phyloP scores from a whole-genome alignment of 23 red algal species.

The Gracilaria vermiculophylla region DNA sequence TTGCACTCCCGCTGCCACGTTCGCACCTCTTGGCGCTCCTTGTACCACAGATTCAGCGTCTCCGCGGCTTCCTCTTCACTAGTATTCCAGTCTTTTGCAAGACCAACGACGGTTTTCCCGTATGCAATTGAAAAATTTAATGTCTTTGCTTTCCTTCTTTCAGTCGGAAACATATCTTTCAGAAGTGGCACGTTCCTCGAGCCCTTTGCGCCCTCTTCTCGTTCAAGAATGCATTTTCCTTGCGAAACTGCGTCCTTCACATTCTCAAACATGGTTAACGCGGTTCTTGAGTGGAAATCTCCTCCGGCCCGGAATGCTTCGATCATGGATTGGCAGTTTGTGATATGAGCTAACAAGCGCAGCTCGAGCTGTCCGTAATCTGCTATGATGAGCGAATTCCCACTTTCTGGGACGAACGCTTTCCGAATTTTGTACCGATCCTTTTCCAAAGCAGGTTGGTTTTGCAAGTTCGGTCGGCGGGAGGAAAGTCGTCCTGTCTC shows the following conservation, averaged over 20 bases:
- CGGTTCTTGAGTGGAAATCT: conserved; percentile 93
- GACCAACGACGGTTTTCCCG: conserved; percentile 82
- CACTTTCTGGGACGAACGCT: conserved; percentile 72
- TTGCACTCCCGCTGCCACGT: conserved; percentile 70
- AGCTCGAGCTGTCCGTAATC: conserved; percentile 95
- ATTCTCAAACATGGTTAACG: conserved; percentile 83
- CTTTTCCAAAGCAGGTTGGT: conserved; percentile 94
- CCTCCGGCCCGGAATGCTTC: conserved; percentile 85
- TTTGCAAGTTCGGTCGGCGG: conserved; percentile 90
- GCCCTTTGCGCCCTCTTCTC: neutral
- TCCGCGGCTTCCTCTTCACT: conserved; percentile 64
- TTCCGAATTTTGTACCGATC: conserved; percentile 84
- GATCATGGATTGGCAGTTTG: conserved; percentile 86
- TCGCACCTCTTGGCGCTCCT: conserved; percentile 78
- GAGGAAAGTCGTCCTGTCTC: conserved; percentile 87
- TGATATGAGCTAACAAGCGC: conserved; percentile 85
- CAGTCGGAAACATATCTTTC: conserved; percentile 77
- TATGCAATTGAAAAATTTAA: conserved; percentile 97
- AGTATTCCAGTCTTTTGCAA: conserved; percentile 83
- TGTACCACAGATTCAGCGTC: conserved; percentile 83
- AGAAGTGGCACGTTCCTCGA: conserved; percentile 51
- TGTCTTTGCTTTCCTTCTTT: conserved; percentile 84
- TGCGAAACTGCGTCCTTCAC: conserved; percentile 62
- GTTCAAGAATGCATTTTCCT: conserved; percentile 68
- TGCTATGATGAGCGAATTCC: conserved; percentile 85